Evolutionary conservation across 2,329 filamentous ascomycete genomes (phyloP).

Genomic region (Lecanicillium sp.): DNA sequence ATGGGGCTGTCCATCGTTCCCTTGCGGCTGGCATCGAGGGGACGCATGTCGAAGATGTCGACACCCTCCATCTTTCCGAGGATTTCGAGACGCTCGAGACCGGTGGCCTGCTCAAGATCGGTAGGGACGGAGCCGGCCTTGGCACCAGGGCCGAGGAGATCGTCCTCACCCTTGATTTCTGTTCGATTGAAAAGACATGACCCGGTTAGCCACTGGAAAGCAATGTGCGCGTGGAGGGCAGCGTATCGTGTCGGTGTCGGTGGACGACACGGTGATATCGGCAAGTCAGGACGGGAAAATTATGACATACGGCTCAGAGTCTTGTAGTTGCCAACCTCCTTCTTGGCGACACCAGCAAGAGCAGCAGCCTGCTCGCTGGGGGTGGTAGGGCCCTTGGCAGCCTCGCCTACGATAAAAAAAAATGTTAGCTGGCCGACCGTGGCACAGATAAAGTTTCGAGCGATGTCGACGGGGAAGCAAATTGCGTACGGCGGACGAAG

Average conservation of each 20-base stretch:
- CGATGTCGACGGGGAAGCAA: constrained; percentile 8
- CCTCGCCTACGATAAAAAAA: constrained; percentile 26
- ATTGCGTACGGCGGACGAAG: constrained; percentile 49
- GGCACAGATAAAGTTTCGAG: neutral
- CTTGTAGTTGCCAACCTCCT: constrained; percentile 39
- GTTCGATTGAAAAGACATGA: constrained; percentile 12
- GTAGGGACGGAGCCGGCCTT: constrained; percentile 77
- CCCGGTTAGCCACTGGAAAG: constrained; percentile 13
- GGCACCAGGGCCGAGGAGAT: constrained; percentile 80
- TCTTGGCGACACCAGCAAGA: constrained; percentile 29
- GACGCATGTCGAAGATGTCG: constrained; percentile 97
- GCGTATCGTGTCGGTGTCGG: neutral
- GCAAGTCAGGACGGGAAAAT: neutral
- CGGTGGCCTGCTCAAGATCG: constrained; percentile 91
- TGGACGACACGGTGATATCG: no score
- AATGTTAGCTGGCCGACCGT: neutral
- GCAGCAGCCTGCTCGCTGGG: constrained; percentile 30
- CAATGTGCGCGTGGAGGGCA: neutral
- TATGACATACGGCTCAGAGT: constrained; percentile 36
- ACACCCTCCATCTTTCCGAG: constrained; percentile 98
- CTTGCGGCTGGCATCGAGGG: constrained; percentile 81
- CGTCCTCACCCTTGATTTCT: constrained; percentile 80
- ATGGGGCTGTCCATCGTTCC: constrained; percentile 93
- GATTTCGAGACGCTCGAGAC: constrained; percentile 97
- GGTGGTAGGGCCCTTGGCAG: constrained; percentile 24